Evolutionary conservation across 176 grass and related monocot genomes (phyloP), one percentile per base, ranked within the genome.

Genomic region (Carex littledalei): DNA sequence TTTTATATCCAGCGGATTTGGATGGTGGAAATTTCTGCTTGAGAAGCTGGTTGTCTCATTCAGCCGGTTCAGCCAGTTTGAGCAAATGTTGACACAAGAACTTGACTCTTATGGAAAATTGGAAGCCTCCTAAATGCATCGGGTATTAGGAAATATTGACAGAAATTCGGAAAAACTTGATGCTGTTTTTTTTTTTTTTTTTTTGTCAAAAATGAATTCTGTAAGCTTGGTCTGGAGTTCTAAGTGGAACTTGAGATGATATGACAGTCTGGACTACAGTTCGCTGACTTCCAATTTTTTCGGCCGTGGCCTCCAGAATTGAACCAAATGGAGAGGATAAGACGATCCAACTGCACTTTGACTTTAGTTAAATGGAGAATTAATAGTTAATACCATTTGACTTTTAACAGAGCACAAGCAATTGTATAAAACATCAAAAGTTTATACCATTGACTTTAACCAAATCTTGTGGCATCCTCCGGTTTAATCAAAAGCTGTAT

Each of bases 401-500:
- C 70, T 52, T 74, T 24, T 45, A 22, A 32, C 63, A 32, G 4
- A 74, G 70, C 12, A 26, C 43, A 74, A 9, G 4, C n/a, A 50
- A 52, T n/a, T 43, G n/a, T 18, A 69, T 17, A 8, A 70, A 5
- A 17, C 8, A 41, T 7, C 69, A 73, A 49, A 73, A 72, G 39
- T 21, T 41, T 41, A 43, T 49, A 73, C 63, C 37, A 73, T 73
- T 47, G 69, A 73, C 69, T 73, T 73, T 4, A 16, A 73, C 69
- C 22, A 73, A 73, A 70, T 70, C 41, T 55, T 52, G 71, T 22
- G 73, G 47, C 49, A 31, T 77, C 9, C 73, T 20, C 49, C 22
- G 73, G 68, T 45, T 77, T 55, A 76, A 54, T 22, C 12, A 31
- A 77, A 77, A 54, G 73, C 73, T 14, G 49, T 76, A 76, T 76